Percentiles rank a stretch among this genome's conserved stretches.
These are phyloP conservation scores for Phytophthora pinifolia DNA, from an alignment of 352 stramenopile genomes.

Conservation along the genomic window DNA sequence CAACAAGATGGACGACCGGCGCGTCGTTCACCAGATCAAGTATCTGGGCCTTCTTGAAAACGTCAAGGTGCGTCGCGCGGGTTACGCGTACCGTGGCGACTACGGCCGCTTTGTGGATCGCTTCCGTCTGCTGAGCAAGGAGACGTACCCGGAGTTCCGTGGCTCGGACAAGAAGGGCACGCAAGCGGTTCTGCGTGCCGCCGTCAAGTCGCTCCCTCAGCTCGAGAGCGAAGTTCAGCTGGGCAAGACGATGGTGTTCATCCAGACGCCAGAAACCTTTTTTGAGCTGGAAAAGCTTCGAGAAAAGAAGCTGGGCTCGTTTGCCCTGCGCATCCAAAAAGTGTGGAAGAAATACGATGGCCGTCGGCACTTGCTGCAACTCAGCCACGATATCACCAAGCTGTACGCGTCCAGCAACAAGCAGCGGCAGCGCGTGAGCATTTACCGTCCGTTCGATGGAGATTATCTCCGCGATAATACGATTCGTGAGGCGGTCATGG, in stretches of 20 bases:
- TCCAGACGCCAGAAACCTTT: slow-evolving; percentile 88
- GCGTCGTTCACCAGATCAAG: slow-evolving; percentile 88
- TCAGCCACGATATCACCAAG: slow-evolving; percentile 87
- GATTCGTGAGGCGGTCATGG: slow-evolving; percentile 63
- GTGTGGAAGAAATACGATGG: slow-evolving; percentile 83
- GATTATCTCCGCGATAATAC: slow-evolving; percentile 76
- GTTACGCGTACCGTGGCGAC: slow-evolving; percentile 85
- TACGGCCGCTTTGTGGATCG: slow-evolving; percentile 87
- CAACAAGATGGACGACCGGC: slow-evolving; percentile 84
- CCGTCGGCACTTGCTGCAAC: slow-evolving; percentile 77
- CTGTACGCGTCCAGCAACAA: slow-evolving; percentile 81
- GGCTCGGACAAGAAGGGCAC: slow-evolving; percentile 84
- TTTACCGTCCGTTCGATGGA: slow-evolving; percentile 85
- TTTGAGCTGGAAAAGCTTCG: slow-evolving; percentile 89
- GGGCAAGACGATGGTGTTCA: slow-evolving; percentile 92
- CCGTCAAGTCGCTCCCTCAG: slow-evolving; percentile 64
- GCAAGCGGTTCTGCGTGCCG: slow-evolving; percentile 79
- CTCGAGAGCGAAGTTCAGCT: slow-evolving; percentile 86
- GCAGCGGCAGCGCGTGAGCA: slow-evolving; percentile 82
- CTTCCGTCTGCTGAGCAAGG: slow-evolving; percentile 78
- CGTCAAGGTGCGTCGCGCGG: slow-evolving; percentile 84
- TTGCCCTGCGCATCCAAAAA: slow-evolving; percentile 79
- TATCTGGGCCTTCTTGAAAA: slow-evolving; percentile 88
- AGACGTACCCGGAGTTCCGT: slow-evolving; percentile 82
- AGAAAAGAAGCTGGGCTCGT: slow-evolving; percentile 78